phyloP scores from a whole-genome alignment of 306 rosid species.

The Oxytropis ochrocephala region DNA sequence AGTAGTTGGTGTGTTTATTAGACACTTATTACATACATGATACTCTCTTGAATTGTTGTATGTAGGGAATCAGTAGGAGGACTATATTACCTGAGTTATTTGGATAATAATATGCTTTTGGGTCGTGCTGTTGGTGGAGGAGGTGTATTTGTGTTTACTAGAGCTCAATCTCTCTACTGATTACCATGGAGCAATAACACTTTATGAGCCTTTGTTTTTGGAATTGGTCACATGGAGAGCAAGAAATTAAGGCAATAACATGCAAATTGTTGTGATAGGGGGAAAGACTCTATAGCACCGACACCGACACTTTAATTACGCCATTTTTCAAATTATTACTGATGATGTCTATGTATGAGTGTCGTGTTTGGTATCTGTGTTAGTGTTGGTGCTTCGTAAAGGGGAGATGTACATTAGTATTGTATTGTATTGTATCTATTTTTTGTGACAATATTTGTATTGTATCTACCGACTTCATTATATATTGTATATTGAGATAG shows the following conservation, averaged over 20 bases:
- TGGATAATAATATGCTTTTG: slow-evolving; percentile 84
- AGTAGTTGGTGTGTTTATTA: background rate
- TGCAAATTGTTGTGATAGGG: background rate
- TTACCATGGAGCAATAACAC: background rate
- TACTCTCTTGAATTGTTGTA: background rate
- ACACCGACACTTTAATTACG: no score
- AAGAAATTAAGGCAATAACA: background rate
- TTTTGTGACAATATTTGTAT: background rate
- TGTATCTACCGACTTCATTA: no score
- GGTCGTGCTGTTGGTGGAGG: slow-evolving; percentile 97
- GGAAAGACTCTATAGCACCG: no score
- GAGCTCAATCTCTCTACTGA: slow-evolving; percentile 63
- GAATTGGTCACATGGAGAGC: slow-evolving; percentile 1
- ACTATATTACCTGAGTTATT: slow-evolving; percentile 77
- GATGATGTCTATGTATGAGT: no score
- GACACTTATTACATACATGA: background rate
- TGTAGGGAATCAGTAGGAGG: slow-evolving; percentile 73
- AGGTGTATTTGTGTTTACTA: slow-evolving; percentile 81
- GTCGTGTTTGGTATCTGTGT: no score
- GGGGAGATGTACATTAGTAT: background rate
- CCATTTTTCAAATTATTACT: no score
- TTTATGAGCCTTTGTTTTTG: background rate
- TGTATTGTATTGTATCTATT: background rate
- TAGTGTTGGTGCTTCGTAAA: no score
- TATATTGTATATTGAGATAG: slow-evolving; percentile 34